Conservation (phyloP, 1,284 basidiomycete genomes). For the Trichosporon sp. region DNA sequence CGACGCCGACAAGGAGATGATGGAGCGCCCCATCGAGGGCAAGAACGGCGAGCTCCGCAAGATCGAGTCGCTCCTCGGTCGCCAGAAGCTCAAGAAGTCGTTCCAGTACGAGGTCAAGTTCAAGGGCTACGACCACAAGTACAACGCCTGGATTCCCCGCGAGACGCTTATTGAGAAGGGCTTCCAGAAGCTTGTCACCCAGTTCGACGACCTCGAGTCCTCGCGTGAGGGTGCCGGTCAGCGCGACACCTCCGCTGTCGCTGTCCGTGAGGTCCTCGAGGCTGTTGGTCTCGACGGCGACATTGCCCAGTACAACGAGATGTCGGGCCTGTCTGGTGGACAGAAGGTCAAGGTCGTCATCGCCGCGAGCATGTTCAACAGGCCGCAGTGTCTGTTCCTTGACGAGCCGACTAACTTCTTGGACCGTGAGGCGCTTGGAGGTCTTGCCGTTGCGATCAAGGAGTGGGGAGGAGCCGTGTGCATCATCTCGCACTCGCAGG, state of each 20-base stretch:
- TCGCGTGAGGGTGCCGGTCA: slow-evolving; percentile 86
- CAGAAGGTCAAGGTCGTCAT: slow-evolving; percentile 98
- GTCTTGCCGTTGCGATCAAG: slow-evolving; percentile 89
- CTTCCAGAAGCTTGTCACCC: slow-evolving; percentile 83
- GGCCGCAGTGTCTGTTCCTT: slow-evolving; percentile 50
- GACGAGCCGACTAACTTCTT: slow-evolving; percentile 98
- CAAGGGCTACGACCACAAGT: slow-evolving; percentile 81
- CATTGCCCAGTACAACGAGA: slow-evolving; percentile 95
- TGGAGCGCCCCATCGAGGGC: slow-evolving; percentile 86
- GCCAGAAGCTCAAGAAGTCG: slow-evolving; percentile 95
- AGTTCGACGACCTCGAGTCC: slow-evolving; percentile 95
- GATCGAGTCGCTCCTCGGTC: slow-evolving; percentile 80
- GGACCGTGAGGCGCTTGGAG: slow-evolving; percentile 59
- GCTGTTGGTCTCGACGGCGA: slow-evolving; percentile 95
- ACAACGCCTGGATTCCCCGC: slow-evolving; percentile 90
- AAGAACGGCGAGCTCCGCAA: slow-evolving; percentile 87
- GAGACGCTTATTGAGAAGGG: slow-evolving; percentile 84
- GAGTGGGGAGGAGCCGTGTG: slow-evolving; percentile 96
- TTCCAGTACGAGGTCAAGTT: slow-evolving; percentile 97
- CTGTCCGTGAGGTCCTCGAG: slow-evolving; percentile 83
- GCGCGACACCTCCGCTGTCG: slow-evolving; percentile 70
- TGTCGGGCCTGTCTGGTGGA: slow-evolving; percentile 81
- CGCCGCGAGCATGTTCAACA: slow-evolving; percentile 90
- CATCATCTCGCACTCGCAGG: slow-evolving; percentile 90
- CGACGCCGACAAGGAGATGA: slow-evolving; percentile 73